phyloP scores from a whole-genome alignment of 176 grass and related monocot species.

The Hordeum vulgare region MorexV3_pseudomolecules_assembly NC_058518.1:388563809-388564308 shows the following conservation, averaged over 20 bases:
- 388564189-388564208: constrained; percentile 28
- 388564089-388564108: constrained; percentile 69
- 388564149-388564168: constrained; percentile 14
- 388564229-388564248: constrained; percentile 25
- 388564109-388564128: constrained; percentile 34
- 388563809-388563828: neutral
- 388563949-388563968: constrained; percentile 93
- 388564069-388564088: constrained; percentile 76
- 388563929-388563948: constrained; percentile 81
- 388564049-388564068: constrained; percentile 70
- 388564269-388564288: constrained; percentile 32
- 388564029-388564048: constrained; percentile 92
- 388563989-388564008: constrained; percentile 80
- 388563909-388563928: constrained; percentile 85
- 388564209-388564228: constrained; percentile 28
- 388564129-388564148: neutral
- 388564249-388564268: constrained; percentile 31
- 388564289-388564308: constrained; percentile 4
- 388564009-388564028: constrained; percentile 74
- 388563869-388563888: constrained; percentile 26
- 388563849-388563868: constrained; percentile 51
- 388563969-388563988: constrained; percentile 92
- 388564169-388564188: constrained; percentile 17
- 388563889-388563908: constrained; percentile 76
- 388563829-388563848: constrained; percentile 25